A percentile compares a stretch with the other conserved stretches of the same genome.
phyloP scores from a whole-genome alignment of 2,329 filamentous ascomycete genomes.

The Diaporthe eres region DNA sequence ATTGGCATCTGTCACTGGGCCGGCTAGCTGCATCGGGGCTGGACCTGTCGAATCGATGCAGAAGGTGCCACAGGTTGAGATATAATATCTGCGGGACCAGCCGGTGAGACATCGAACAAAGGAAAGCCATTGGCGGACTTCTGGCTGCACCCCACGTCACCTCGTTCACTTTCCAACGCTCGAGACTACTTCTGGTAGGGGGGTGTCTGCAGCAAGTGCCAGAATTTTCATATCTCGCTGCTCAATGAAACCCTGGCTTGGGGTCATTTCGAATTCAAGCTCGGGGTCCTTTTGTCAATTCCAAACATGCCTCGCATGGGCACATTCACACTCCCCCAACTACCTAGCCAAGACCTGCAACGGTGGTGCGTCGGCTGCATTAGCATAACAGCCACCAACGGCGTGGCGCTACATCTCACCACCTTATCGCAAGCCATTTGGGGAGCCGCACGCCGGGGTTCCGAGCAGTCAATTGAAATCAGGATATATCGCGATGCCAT shows the following conservation, averaged over 20 bases:
- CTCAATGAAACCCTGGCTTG: neutral
- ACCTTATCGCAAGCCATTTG: neutral
- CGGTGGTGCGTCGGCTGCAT: neutral
- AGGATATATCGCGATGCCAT: neutral
- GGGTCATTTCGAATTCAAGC: neutral
- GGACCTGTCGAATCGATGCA: neutral
- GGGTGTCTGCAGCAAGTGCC: neutral
- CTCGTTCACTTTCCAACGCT: neutral
- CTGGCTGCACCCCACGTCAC: neutral
- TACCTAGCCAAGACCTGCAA: neutral
- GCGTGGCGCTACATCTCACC: neutral
- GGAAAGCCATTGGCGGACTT: neutral
- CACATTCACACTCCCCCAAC: no score
- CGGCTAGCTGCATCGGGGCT: neutral
- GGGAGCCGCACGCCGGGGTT: neutral
- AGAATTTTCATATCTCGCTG: neutral
- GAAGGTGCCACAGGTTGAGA: constrained; percentile 7
- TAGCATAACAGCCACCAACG: neutral
- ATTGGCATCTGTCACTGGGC: neutral
- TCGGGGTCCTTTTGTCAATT: neutral
- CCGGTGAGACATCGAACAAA: neutral
- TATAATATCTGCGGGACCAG: neutral
- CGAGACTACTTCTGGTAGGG: neutral
- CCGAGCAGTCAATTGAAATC: neutral
- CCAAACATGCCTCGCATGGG: no score